Evolutionary conservation across 2,329 filamentous ascomycete genomes (phyloP).

Genomic region (Apiospora marii): DNA sequence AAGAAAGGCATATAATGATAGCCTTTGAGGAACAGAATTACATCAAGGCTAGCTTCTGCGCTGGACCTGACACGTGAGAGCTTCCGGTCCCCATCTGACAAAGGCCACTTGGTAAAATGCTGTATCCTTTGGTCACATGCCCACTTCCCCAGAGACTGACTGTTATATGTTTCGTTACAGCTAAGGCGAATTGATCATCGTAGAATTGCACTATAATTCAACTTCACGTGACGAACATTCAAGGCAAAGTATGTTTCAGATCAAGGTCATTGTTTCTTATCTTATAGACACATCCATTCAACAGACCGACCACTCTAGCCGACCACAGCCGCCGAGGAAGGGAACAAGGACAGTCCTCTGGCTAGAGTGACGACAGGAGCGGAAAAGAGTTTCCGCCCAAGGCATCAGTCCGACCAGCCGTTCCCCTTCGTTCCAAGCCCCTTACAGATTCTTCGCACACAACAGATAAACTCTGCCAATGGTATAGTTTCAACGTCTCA

Average conservation of each 20-base stretch:
- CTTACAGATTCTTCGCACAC: slow-evolving; percentile 9
- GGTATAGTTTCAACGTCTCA: slow-evolving; percentile 26
- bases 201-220: neutral
- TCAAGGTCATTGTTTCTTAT: slow-evolving; percentile 19
- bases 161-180: neutral
- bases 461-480: slow-evolving; percentile 22
- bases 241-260: neutral
- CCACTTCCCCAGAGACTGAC: neutral
- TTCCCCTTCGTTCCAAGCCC: neutral
- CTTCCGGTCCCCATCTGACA: neutral
- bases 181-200: neutral
- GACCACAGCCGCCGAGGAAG: neutral
- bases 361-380: neutral
- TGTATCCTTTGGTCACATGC: neutral
- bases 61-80: neutral
- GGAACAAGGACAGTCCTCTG: neutral
- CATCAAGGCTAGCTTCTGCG: neutral
- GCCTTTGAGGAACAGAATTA: neutral
- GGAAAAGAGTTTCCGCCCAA: neutral
- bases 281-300: slow-evolving; percentile 21
- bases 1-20: neutral
- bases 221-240: neutral
- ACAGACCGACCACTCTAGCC: slow-evolving; percentile 8
- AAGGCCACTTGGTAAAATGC: too few species aligned
- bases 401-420: neutral